Percentiles rank a stretch among this genome's conserved stretches.
Conservation (phyloP, 2,329 filamentous ascomycete genomes). For the Cadophora malorum region DNA sequence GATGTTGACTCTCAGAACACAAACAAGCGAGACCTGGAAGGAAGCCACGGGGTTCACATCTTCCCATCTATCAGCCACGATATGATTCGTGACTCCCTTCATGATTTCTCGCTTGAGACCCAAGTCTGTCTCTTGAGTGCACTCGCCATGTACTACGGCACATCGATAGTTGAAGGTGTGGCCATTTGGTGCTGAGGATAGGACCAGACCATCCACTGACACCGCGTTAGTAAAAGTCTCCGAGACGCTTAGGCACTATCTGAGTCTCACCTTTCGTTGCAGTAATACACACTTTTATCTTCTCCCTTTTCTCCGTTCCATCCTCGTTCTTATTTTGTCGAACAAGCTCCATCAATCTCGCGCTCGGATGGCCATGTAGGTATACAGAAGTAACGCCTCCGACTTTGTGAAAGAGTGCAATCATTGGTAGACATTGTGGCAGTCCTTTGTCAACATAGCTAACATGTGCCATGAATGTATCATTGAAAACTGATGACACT, state of each 20-base stretch:
- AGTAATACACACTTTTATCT: conserved; percentile 9
- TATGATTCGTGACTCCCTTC: conserved; percentile 16
- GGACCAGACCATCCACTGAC: conserved; percentile 16
- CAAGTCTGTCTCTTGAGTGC: conserved; percentile 5
- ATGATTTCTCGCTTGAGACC: conserved; percentile 16
- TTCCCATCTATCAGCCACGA: conserved; percentile 17
- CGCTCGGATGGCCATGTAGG: conserved; percentile 18
- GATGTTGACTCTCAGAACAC: conserved; percentile 13
- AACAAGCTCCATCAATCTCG: conserved; percentile 18
- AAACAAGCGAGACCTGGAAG: conserved; percentile 17
- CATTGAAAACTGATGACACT: neutral
- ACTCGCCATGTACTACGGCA: conserved; percentile 15
- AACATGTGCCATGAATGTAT: neutral
- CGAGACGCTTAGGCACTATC: too few relatives aligned
- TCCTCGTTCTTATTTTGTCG: neutral
- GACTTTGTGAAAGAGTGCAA: conserved; percentile 16
- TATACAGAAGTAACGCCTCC: conserved; percentile 2
- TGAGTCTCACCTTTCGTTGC: neutral
- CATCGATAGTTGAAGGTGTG: conserved; percentile 19
- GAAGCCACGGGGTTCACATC: conserved; percentile 20
- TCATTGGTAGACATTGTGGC: conserved; percentile 18
- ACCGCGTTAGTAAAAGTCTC: neutral
- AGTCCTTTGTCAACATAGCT: conserved; percentile 3
- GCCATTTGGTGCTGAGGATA: conserved; percentile 19
- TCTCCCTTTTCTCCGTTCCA: neutral